Conservation (phyloP, 768 basidiomycete species). For the Auricularia cornea region DNA sequence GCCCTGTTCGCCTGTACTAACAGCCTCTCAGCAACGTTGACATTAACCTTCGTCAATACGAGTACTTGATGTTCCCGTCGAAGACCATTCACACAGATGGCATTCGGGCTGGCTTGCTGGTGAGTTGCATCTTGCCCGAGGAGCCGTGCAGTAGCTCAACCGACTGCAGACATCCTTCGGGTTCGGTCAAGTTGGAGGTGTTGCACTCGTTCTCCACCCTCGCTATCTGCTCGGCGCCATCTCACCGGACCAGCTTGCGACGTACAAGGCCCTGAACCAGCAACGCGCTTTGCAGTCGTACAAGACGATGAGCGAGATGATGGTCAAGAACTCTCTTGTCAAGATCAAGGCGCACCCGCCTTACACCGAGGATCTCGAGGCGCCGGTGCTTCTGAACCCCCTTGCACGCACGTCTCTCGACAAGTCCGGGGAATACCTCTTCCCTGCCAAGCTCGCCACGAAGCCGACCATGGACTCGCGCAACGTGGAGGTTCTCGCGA, state of each 20-base stretch:
- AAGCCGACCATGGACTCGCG: constrained; percentile 44
- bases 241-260: constrained; percentile 65
- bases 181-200: constrained; percentile 98
- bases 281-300: constrained; percentile 64
- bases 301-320: constrained; percentile 92
- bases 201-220: constrained; percentile 80
- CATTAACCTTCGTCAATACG: constrained; percentile 80
- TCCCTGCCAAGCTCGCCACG: constrained; percentile 54
- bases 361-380: constrained; percentile 79
- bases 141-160: neutral
- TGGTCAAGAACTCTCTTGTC: constrained; percentile 88
- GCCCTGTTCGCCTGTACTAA: neutral
- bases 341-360: constrained; percentile 92
- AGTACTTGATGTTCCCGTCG: constrained; percentile 94
- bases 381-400: constrained; percentile 82
- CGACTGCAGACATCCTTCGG: constrained; percentile 76
- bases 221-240: constrained; percentile 83
- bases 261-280: constrained; percentile 65
- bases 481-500: constrained; percentile 59
- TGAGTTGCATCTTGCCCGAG: constrained; percentile 23
- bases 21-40: constrained; percentile 70
- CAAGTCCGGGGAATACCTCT: constrained; percentile 84
- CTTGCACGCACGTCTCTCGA: constrained; percentile 77
- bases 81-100: constrained; percentile 93
- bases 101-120: constrained; percentile 81